Evolutionary conservation across 2,329 filamentous ascomycete species (phyloP), one percentile per base, ranked within the genome.

Genomic region (Fonsecaea multimorphosa): DNA sequence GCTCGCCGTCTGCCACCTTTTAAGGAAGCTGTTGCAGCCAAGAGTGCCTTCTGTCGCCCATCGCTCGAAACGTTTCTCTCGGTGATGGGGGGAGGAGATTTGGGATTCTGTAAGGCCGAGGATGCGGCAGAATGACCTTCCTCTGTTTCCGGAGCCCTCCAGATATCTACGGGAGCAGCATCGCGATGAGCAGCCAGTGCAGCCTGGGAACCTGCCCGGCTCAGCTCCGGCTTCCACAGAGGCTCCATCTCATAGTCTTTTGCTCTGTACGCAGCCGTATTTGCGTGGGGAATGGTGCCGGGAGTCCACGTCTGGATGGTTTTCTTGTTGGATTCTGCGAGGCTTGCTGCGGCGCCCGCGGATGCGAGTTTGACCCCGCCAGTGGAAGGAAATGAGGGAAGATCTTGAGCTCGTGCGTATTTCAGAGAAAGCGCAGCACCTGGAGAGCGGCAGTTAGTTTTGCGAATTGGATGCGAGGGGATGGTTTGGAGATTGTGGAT

Each of bases 21-120:
- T 79, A 92, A 88, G n/a, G 92, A 92, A 31, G 88, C 91, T 57
- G 89, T 90, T 12, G 92, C 93, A 49, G 92, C 92, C 38, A 86
- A 80, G 54, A 94, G 81, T 1, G 92, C 92, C 65, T 86, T 88
- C 67, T 86, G 85, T 38, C 83, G 84, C 52, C 85, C 84, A 29
- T 88, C 77, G 9, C 77, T 78, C 22, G 78, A 82, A 69, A 81
- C 80, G 38, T 80, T 80, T 68, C 80, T 79, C 72, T 82, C 81
- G 31, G 79, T 73, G 63, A 81, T 77, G 4, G 81, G 78, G 67
- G 78, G 80, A 44, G 81, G 72, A 36, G 76, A 77, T 61, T 84
- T 83, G 53, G 82, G 84, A 69, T 82, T 83, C 76, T 90, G 87
- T 31, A 63, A 56, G n/a, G 89, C 89, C 66, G 89, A 84, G 46